Evolutionary conservation across 2,329 filamentous ascomycete species (phyloP), one percentile per base, ranked within the genome.

Genomic region (Daldinia sp.): DNA sequence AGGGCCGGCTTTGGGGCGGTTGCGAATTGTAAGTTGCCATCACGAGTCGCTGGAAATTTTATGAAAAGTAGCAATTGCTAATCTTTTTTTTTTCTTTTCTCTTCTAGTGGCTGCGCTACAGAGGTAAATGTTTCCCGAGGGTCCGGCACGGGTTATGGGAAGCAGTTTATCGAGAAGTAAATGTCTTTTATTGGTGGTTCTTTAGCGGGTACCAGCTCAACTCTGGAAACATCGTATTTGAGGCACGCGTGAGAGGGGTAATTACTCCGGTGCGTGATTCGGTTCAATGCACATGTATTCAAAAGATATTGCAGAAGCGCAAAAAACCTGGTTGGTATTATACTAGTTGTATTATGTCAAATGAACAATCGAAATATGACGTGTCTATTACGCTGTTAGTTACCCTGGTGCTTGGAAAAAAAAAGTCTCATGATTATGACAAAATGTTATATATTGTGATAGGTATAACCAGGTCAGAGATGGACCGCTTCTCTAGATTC

Each of bases 1-100:
- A 73, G 48, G 76, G 78, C 0, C 68, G 67, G 5, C 76, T 78
- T 46, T 72, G 72, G 50, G 72, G 70, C 9, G 59, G 67, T 9
- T 67, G 59, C 30, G 57, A 55, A 18, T 73, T 72, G 53, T 56
- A 56, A 56, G 53, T 56, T 6, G 15, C 33, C 33, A 37, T 26
- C 4, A 6, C 15, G 44, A 48, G 15, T 6, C 28, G 6, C 15
- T 33, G 6, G 26, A 26, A 35, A 35, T 1, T 6, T 37, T 39
- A 7, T n/a, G 13, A 15, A 15, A 6, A 10, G 9, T 5, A 23
- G 7, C 7, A 37, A 5, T 54, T 37, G 51, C 51, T 54, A 37
- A 54, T 37, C 5, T 37, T 35, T 7, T 35, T 7, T 35, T 23
- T 23, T 23, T 23, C 20, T 23, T 2, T 2, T 2, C 35, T n/a